Evolutionary conservation across 768 basidiomycete species (phyloP), one percentile per base, ranked within the genome.

Genomic region (Tylopilus plumbeoviolaceoides): DNA sequence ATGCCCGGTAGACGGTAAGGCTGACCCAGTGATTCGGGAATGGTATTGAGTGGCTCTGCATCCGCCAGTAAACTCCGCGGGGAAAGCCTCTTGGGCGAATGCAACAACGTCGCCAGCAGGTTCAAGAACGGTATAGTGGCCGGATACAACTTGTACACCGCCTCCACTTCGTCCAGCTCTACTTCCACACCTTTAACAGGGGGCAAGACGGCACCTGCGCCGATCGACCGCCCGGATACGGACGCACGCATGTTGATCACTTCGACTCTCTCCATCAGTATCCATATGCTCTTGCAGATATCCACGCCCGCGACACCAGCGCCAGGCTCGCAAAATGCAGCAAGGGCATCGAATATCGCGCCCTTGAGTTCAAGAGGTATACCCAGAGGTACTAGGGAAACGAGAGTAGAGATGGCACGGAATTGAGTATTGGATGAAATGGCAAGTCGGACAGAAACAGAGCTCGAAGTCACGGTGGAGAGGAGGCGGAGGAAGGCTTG

Each of bases 291-390:
- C 64, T 83, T 83, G 67, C 90, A 91, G 36, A 93, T 81, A 62
- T 94, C 90, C 12, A 87, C 81, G 7, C 89, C 91, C 0, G 79
- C 72, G 11, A 69, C 61, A 2, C 89, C 87, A 0, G 86, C 90
- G 9, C 89, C 91, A 7, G 91, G 86, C 48, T 82, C 78, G 55
- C 90, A 89, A 71, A 95, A 95, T 2, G 91, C 83, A 7, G 88
- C 80, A 8, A 95, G 73, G 0, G 90, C 82, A 39, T 89, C 83
- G 57, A 94, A 89, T 4, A 94, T 72, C 0, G 88, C 83, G 6
- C 91, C 93, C 59, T 95, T 95, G 46, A 95, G 76, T 61, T 95
- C 91, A n/a, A 95, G 75, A 1, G 92, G 90, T n/a, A 94, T 78
- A 11, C 85, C 78, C 1, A 90, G 76, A 3, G 89, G 87, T 45